These are phyloP conservation scores for Annona cherimola DNA, from an alignment of 164 flowering plant species.

Conservation along the genomic window DNA sequence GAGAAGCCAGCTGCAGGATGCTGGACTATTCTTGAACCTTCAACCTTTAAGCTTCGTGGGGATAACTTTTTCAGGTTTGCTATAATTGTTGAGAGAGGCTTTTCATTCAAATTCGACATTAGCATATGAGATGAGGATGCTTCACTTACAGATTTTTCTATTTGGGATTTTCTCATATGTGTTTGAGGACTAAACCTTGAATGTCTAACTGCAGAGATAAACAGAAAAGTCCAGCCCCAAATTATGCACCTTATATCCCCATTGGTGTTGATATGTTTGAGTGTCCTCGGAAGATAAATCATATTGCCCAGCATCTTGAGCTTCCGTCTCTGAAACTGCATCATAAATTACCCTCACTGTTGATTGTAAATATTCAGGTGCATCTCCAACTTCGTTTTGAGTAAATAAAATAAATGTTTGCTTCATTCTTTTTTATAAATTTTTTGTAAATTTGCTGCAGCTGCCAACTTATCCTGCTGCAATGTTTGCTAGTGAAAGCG, in stretches of 20 bases:
- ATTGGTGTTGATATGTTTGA: constrained; percentile 83
- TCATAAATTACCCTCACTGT: constrained; percentile 63
- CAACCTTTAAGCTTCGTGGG: constrained; percentile 79
- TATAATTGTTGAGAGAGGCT: not conserved
- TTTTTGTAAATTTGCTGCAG: constrained; percentile 30
- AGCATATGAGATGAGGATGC: not conserved
- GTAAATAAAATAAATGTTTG: not conserved
- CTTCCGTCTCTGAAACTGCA: constrained; percentile 67
- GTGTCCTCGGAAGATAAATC: constrained; percentile 72
- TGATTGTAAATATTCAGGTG: constrained; percentile 92
- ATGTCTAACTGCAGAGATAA: constrained; percentile 62
- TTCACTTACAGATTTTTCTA: not conserved
- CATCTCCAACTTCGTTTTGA: not conserved
- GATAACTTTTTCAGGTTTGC: constrained; percentile 66
- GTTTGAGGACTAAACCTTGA: not conserved
- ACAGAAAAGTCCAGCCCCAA: constrained; percentile 64
- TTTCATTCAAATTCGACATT: not conserved
- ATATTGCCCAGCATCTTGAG: constrained; percentile 89
- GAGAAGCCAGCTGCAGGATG: constrained; percentile 59
- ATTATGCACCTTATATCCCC: constrained; percentile 62
- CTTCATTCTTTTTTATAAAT: not conserved
- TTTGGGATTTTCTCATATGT: not conserved
- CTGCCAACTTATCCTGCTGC: constrained; percentile 88
- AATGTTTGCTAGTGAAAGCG: constrained; percentile 78
- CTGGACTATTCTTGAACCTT: constrained; percentile 83